Evolutionary conservation across 2,329 filamentous ascomycete genomes (phyloP), one percentile per base, ranked within the genome.

Genomic region (Neofusicoccum parvum): DNA sequence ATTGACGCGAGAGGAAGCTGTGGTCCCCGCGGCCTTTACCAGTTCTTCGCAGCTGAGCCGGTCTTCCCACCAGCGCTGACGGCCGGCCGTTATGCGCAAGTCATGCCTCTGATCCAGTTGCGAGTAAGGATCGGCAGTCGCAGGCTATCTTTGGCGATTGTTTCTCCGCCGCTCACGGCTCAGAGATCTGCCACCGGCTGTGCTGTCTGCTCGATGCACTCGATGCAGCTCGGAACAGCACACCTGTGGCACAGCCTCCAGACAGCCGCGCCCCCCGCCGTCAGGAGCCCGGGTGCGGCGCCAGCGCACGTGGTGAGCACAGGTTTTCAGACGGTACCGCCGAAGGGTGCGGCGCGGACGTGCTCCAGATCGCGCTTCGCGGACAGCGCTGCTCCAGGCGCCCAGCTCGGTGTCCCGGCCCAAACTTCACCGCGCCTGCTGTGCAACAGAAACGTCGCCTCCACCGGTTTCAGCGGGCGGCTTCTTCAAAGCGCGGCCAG

Each of bases 301-400:
- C 56, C 41, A 48, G 27, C 56, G 41, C 56, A 60, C 56, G 56
- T 60, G 56, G 56, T 48, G 43, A 17, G 32, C 56, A 60, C 56
- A 27, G 32, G 48, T 10, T 48, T 15, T 20, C 15, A 60, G 43
- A 60, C 56, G 10, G 39, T 14, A 0, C 37, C 53, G 39, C 39
- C 53, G 20, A 11, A 20, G 20, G 20, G 20, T 23, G 20, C 20
- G 20, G 20, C 20, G 20, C 56, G 41, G 27, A 23, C 11, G 10
- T 11, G 56, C 56, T 60, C 56, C 56, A 60, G 56, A 60, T 37
- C 32, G 32, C 56, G 23, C 39, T 17, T 59, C 54, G 34, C 39
- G 41, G 23, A 15, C 56, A 39, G 54, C 54, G 34, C 4, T 59
- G 54, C 39, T 34, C 54, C 54, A 48, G 41, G 43, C 43, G 56